Conservation (phyloP, 192 early-diverging fungal species). For the Backusella australiensis region DNA sequence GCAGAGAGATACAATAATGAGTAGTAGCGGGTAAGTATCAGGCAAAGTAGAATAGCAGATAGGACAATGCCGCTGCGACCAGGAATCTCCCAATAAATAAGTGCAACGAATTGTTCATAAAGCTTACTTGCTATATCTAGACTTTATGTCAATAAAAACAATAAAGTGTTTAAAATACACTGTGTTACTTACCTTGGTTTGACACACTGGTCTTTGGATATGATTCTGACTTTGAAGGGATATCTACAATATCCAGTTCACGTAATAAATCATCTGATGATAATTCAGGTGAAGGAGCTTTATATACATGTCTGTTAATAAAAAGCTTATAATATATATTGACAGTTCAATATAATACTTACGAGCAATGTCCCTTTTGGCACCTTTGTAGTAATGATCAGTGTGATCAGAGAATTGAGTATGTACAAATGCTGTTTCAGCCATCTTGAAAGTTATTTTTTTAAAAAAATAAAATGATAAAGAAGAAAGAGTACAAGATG, state of each 20-base stretch:
- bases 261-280: slow-evolving; percentile 7
- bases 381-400: background rate
- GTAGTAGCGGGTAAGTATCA: slow-evolving; percentile 31
- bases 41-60: background rate
- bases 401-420: background rate
- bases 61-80: slow-evolving; percentile 16
- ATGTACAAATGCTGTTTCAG: background rate
- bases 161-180: background rate
- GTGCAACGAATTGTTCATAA: background rate
- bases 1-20: slow-evolving; percentile 29
- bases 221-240: background rate
- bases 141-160: background rate
- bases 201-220: background rate
- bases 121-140: background rate
- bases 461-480: background rate
- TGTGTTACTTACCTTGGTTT: background rate
- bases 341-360: background rate
- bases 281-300: slow-evolving; percentile 10
- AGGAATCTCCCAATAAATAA: slow-evolving; percentile 35
- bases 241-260: background rate
- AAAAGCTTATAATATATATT: background rate
- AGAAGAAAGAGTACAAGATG: background rate
- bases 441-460: background rate
- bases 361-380: background rate
- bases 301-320: background rate